These are phyloP conservation scores for Tetrapisispora fleetii DNA, from an alignment of 805 yeast species.

Conservation along the genomic window DNA sequence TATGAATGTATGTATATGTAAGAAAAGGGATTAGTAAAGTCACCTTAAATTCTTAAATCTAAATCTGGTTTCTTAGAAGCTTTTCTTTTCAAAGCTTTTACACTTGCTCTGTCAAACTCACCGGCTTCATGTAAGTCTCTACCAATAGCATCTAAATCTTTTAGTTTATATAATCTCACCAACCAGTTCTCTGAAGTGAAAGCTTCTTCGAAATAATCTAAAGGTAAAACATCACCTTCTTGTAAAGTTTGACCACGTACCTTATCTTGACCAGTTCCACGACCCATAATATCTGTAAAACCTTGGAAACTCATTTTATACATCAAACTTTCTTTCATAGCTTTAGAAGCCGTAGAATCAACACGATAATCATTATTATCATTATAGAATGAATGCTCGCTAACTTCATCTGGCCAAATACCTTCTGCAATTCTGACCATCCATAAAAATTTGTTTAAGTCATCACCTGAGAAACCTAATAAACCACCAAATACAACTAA, in stretches of 20 bases:
- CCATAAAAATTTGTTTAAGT: slow-evolving; percentile 93
- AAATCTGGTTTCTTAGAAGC: slow-evolving; percentile 43
- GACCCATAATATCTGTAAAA: slow-evolving; percentile 59
- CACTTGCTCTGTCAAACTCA: slow-evolving; percentile 35
- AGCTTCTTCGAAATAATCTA: slow-evolving; percentile 83
- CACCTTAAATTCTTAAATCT: slow-evolving; percentile 34
- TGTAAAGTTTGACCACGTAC: slow-evolving; percentile 79
- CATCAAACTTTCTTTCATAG: slow-evolving; percentile 86
- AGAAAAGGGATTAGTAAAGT: background rate
- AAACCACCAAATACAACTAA: slow-evolving; percentile 90
- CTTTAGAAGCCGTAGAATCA: slow-evolving; percentile 67
- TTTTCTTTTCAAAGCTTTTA: slow-evolving; percentile 31
- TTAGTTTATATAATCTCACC: slow-evolving; percentile 87
- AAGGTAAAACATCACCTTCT: slow-evolving; percentile 36
- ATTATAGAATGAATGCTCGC: slow-evolving; percentile 76
- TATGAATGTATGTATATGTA: background rate
- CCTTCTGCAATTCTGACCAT: slow-evolving; percentile 99
- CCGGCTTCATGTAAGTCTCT: slow-evolving; percentile 59
- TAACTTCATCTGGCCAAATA: slow-evolving; percentile 97
- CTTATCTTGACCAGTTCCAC: slow-evolving; percentile 61
- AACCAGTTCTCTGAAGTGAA: slow-evolving; percentile 95
- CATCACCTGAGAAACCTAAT: slow-evolving; percentile 91
- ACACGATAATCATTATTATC: slow-evolving; percentile 80
- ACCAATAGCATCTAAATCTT: slow-evolving; percentile 79
- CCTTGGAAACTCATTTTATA: slow-evolving; percentile 91